A percentile compares a stretch with the other conserved stretches of the same genome.
Conservation (phyloP, 2,329 filamentous ascomycete genomes). For the Cordyceps cateniannulata region DNA sequence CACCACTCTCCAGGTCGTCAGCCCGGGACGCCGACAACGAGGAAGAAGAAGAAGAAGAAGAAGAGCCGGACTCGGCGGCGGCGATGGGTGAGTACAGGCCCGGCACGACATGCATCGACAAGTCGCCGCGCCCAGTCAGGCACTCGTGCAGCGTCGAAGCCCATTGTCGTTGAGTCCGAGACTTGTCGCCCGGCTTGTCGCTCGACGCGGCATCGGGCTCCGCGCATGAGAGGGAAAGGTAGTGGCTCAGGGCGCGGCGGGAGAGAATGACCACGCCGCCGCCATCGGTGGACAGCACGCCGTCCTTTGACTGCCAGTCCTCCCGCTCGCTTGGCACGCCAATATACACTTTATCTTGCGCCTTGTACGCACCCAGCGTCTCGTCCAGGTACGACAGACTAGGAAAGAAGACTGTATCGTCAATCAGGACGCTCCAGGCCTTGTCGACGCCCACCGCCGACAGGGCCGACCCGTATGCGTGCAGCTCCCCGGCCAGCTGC, state of each 20-base stretch:
- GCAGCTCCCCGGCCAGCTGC: slow-evolving; percentile 30
- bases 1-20: slow-evolving; percentile 33
- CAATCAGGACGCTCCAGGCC: slow-evolving; percentile 37
- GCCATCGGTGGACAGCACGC: slow-evolving; percentile 34
- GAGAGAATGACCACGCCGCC: slow-evolving; percentile 40
- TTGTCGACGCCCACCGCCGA: slow-evolving; percentile 30
- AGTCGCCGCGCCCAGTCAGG: slow-evolving; percentile 26
- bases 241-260: slow-evolving; percentile 24
- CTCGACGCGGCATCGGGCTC: slow-evolving; percentile 18
- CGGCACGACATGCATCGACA: slow-evolving; percentile 35
- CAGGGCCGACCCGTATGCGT: slow-evolving; percentile 27
- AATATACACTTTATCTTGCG: slow-evolving; percentile 30
- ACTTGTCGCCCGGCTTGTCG: slow-evolving; percentile 15
- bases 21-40: slow-evolving; percentile 17
- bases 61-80: too few species aligned
- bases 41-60: too few species aligned
- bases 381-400: slow-evolving; percentile 32
- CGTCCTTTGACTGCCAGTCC: slow-evolving; percentile 35
- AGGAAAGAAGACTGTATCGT: slow-evolving; percentile 42
- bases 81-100: slow-evolving; percentile 35
- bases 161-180: slow-evolving; percentile 25
- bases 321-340: slow-evolving; percentile 37
- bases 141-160: slow-evolving; percentile 36
- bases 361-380: slow-evolving; percentile 29
- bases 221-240: slow-evolving; percentile 33